phyloP scores from a whole-genome alignment of 495 filamentous ascomycete species.

The Cladorrhinum samala region DNA sequence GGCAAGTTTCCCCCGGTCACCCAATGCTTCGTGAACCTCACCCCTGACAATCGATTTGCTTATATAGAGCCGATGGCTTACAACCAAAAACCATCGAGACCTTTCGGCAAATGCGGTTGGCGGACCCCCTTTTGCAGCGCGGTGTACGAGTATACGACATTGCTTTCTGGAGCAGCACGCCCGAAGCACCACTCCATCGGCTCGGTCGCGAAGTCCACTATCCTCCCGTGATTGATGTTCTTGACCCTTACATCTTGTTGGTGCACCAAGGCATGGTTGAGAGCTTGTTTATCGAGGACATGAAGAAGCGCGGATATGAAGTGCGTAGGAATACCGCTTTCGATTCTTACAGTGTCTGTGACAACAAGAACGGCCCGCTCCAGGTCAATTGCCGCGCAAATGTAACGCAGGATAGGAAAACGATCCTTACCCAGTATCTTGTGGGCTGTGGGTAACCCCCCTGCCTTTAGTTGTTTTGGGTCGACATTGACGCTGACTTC shows the following conservation, averaged over 20 bases:
- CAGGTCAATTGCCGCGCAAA: slow-evolving; percentile 37
- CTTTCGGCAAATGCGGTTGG: slow-evolving; percentile 58
- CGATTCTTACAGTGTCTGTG: slow-evolving; percentile 41
- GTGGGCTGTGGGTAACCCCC: slow-evolving; percentile 40
- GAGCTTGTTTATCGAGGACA: slow-evolving; percentile 57
- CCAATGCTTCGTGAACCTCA: neutral
- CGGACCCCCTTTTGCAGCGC: slow-evolving; percentile 53
- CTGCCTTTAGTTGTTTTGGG: neutral
- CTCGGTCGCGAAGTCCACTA: slow-evolving; percentile 48
- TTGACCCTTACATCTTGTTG: slow-evolving; percentile 65
- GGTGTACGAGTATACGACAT: slow-evolving; percentile 66
- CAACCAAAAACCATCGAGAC: slow-evolving; percentile 52
- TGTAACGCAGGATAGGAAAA: slow-evolving; percentile 36
- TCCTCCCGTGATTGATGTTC: slow-evolving; percentile 55
- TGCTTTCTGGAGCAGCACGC: slow-evolving; percentile 62
- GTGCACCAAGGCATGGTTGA: slow-evolving; percentile 74
- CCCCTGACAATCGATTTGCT: neutral
- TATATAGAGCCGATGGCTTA: slow-evolving; percentile 55
- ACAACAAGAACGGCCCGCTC: slow-evolving; percentile 33
- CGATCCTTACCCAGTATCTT: slow-evolving; percentile 43
- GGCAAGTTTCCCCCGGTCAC: slow-evolving; percentile 20
- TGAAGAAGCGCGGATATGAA: slow-evolving; percentile 49
- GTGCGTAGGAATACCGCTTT: slow-evolving; percentile 54
- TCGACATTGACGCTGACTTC: slow-evolving; percentile 11
- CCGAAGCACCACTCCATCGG: slow-evolving; percentile 46